Evolutionary conservation across 1,139 yeast species (phyloP).

Genomic region (Blastobotrys apis): DNA sequence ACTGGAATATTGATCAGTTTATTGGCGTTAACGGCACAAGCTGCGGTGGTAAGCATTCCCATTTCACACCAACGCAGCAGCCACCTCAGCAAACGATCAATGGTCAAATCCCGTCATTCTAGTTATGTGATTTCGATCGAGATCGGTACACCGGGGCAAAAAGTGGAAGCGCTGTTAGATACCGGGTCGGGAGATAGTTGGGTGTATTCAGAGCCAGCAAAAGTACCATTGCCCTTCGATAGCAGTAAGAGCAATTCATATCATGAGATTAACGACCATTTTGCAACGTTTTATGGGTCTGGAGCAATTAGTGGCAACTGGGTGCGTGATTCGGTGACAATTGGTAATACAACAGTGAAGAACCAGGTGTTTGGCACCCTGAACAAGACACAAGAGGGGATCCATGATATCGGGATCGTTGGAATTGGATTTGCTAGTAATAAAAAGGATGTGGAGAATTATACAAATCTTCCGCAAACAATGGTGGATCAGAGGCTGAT

Average conservation of each 20-base stretch:
- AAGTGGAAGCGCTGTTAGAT: slow-evolving; percentile 39
- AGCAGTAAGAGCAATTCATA: not conserved
- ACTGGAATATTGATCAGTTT: no score
- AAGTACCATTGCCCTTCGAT: not conserved
- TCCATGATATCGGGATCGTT: slow-evolving; percentile 40
- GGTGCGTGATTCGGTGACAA: slow-evolving; percentile 48
- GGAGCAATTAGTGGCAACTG: slow-evolving; percentile 41
- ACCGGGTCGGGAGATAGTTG: slow-evolving; percentile 70
- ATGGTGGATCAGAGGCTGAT: slow-evolving; percentile 48
- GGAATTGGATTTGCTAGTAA: slow-evolving; percentile 48
- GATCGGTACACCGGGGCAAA: slow-evolving; percentile 25
- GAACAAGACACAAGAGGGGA: slow-evolving; percentile 43
- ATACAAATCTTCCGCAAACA: slow-evolving; percentile 11
- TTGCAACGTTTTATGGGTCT: slow-evolving; percentile 23
- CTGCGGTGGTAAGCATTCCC: no score
- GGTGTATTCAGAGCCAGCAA: slow-evolving; percentile 35
- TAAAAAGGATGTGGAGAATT: slow-evolving; percentile 31
- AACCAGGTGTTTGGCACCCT: slow-evolving; percentile 52
- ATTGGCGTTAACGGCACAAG: no score
- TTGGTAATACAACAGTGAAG: slow-evolving; percentile 44
- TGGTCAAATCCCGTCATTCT: no score
- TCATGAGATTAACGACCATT: not conserved
- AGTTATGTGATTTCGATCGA: slow-evolving; percentile 16
- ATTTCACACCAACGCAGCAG: no score
- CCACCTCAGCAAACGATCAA: no score